Evolutionary conservation across 1,284 basidiomycete species (phyloP).

Genomic region (Rugosomyces carneus): DNA sequence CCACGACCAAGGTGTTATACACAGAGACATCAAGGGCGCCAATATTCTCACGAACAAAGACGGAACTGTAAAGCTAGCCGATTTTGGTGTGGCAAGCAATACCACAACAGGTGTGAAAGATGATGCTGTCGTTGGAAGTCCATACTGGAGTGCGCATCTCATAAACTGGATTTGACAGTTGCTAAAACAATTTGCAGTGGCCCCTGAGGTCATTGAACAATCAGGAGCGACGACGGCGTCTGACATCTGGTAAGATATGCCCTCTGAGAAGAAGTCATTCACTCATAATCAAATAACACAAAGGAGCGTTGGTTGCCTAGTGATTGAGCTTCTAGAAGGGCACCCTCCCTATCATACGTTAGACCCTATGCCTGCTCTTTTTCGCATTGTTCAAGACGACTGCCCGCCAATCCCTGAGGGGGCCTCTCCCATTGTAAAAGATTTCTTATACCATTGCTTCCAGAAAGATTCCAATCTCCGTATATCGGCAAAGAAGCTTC

Average conservation of each 20-base stretch:
- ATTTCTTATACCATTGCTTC: constrained; percentile 96
- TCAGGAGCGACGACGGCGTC: constrained; percentile 94
- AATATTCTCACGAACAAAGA: constrained; percentile 64
- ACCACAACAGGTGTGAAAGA: constrained; percentile 70
- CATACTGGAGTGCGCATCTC: constrained; percentile 84
- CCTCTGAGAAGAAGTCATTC: background rate
- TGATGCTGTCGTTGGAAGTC: constrained; percentile 91
- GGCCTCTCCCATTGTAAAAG: constrained; percentile 89
- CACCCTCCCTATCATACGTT: constrained; percentile 94
- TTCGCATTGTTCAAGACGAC: constrained; percentile 97
- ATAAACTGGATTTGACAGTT: constrained; percentile 12
- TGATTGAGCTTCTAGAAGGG: constrained; percentile 94
- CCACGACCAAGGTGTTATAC: constrained; percentile 4
- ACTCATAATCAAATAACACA: constrained; percentile 5
- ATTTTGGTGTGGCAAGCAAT: constrained; percentile 86
- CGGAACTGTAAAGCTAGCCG: constrained; percentile 92
- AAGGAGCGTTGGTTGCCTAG: constrained; percentile 92
- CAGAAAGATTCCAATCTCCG: constrained; percentile 96
- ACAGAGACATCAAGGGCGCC: constrained; percentile 9
- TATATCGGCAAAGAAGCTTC: constrained; percentile 88
- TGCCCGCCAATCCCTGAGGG: constrained; percentile 94
- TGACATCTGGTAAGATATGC: constrained; percentile 79
- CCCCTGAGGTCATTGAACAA: constrained; percentile 96
- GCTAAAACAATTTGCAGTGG: constrained; percentile 54
- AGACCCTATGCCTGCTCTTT: constrained; percentile 97